Conservation (phyloP, 345 rosid species). For the Barbarea vulgaris region DNA sequence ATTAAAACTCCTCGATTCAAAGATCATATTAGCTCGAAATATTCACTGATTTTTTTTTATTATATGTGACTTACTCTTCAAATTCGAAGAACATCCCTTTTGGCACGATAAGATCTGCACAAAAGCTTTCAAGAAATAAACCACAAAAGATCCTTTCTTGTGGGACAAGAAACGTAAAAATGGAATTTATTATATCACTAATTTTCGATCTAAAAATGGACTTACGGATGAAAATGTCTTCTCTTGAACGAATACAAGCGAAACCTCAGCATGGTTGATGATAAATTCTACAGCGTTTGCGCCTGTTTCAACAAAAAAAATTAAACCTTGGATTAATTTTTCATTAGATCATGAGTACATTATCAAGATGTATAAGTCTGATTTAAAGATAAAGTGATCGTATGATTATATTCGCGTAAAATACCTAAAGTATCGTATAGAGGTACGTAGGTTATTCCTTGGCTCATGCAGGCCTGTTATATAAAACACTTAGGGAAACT, state of each 20-base stretch:
- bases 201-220: slow-evolving; percentile 1
- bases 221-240: slow-evolving; percentile 77
- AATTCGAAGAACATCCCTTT: slow-evolving; percentile 56
- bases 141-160: slow-evolving; percentile 20
- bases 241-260: slow-evolving; percentile 76
- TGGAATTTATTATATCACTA: background rate
- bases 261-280: slow-evolving; percentile 91
- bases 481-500: slow-evolving; percentile 10
- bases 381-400: slow-evolving; percentile 41
- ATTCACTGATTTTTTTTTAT: background rate
- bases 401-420: slow-evolving; percentile 47
- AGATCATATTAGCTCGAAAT: background rate
- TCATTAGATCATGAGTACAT: background rate
- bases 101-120: slow-evolving; percentile 77
- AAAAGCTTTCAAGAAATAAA: slow-evolving; percentile 2
- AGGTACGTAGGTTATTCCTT: slow-evolving; percentile 76
- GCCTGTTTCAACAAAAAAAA: slow-evolving; percentile 51
- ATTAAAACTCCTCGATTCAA: background rate
- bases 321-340: background rate
- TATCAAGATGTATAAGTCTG: background rate
- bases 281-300: slow-evolving; percentile 91
- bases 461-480: slow-evolving; percentile 81
- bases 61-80: slow-evolving; percentile 61
- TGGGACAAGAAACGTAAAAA: slow-evolving; percentile 13
- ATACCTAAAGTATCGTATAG: slow-evolving; percentile 87